Conservation (phyloP, 2,329 filamentous ascomycete genomes). For the Exophiala oligosperma region DNA sequence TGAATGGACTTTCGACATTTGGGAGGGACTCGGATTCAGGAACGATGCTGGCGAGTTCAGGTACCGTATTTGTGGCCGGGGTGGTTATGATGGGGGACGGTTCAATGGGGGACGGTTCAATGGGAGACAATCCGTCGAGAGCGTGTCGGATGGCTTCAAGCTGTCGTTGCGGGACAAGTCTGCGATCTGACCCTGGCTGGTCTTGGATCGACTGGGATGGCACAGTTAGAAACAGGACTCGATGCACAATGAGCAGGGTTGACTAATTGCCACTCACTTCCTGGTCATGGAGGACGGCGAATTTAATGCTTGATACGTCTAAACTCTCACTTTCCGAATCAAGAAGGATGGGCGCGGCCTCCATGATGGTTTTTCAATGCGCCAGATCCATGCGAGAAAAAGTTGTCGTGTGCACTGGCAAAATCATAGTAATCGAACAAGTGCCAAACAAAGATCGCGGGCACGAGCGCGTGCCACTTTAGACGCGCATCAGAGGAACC, state of each 20-base stretch:
- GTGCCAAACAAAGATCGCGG: background rate
- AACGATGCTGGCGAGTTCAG: background rate
- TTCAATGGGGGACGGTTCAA: constrained; percentile 1
- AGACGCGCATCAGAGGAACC: background rate
- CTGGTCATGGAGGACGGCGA: constrained; percentile 4
- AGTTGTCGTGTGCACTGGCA: background rate
- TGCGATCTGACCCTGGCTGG: constrained; percentile 14
- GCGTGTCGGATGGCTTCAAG: constrained; percentile 6
- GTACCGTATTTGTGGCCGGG: background rate
- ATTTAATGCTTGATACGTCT: constrained; percentile 18
- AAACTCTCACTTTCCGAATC: constrained; percentile 22
- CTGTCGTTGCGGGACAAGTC: background rate
- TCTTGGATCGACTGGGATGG: constrained; percentile 13
- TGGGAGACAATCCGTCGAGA: constrained; percentile 5
- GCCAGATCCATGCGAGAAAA: background rate
- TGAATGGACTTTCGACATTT: constrained; percentile 14
- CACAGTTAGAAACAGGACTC: constrained; percentile 19
- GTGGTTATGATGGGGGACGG: background rate
- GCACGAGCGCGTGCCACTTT: background rate
- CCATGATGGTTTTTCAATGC: background rate
- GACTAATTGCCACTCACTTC: constrained; percentile 11
- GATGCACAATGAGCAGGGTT: background rate
- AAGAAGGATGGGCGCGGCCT: constrained; percentile 6
- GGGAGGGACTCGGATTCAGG: background rate
- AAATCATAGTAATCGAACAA: background rate